Percentiles rank a stretch among this genome's conserved stretches.
These are phyloP conservation scores for Narthecium ossifragum DNA, from an alignment of 106 monocot genomes.

Conservation along the genomic window DNA sequence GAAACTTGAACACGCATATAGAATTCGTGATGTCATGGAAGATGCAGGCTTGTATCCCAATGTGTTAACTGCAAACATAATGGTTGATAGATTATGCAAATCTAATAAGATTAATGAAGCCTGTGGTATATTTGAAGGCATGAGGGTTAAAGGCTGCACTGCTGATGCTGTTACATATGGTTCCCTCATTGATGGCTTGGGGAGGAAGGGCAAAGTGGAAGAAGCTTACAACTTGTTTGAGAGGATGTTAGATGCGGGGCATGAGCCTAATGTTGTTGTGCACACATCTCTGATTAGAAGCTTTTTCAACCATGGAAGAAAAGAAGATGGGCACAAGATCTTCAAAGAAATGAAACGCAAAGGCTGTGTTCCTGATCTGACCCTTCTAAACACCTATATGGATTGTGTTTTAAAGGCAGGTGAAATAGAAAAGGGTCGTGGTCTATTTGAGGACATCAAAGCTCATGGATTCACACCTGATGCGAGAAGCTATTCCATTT, in stretches of 20 bases:
- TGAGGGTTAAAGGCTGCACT: constrained; percentile 43
- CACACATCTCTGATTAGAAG: constrained; percentile 87
- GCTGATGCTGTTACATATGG: constrained; percentile 80
- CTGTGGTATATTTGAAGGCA: constrained; percentile 53
- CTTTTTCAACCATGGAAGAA: constrained; percentile 79
- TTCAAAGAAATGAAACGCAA: constrained; percentile 81
- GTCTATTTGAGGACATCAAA: constrained; percentile 75
- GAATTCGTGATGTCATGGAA: constrained; percentile 59
- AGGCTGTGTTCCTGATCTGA: constrained; percentile 74
- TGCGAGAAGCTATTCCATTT: constrained; percentile 70
- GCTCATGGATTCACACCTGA: constrained; percentile 65
- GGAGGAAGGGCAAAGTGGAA: constrained; percentile 71
- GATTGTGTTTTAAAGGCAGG: constrained; percentile 94
- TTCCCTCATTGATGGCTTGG: constrained; percentile 91
- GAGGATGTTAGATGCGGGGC: constrained; percentile 87
- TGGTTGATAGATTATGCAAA: constrained; percentile 92
- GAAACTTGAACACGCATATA: constrained; percentile 63
- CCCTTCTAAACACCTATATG: constrained; percentile 92
- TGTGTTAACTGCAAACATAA: constrained; percentile 72
- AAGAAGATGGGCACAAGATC: constrained; percentile 94
- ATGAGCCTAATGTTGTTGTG: constrained; percentile 67
- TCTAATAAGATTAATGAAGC: constrained; percentile 71
- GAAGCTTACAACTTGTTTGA: constrained; percentile 87
- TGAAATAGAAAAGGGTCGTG: constrained; percentile 62
- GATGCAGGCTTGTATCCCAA: constrained; percentile 81